Conservation (phyloP, 805 yeast genomes). For the Dipodascus albidus region DNA sequence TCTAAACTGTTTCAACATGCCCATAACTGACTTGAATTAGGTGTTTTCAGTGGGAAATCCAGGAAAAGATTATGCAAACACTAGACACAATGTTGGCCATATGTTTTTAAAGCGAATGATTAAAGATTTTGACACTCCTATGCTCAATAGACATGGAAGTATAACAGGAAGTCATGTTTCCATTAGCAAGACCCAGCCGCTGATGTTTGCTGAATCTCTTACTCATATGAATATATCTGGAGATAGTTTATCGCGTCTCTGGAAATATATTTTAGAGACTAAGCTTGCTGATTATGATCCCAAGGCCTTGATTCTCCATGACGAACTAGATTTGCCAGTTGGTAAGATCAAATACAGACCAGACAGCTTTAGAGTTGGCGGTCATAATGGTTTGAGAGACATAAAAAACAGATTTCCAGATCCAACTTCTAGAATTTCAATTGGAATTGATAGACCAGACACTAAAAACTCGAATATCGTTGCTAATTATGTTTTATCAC, state of each 20-base stretch:
- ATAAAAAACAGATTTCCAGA: conserved; percentile 36
- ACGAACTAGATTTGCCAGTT: conserved; percentile 55
- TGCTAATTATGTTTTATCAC: conserved; percentile 25
- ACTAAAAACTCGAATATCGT: conserved; percentile 34
- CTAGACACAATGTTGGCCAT: conserved; percentile 78
- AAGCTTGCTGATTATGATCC: conserved; percentile 22
- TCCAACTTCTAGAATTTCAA: conserved; percentile 50
- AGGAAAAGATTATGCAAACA: conserved; percentile 42
- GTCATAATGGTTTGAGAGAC: conserved; percentile 75
- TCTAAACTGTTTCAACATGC: neutral
- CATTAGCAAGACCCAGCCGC: conserved; percentile 10
- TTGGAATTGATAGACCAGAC: conserved; percentile 69
- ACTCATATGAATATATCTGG: conserved; percentile 69
- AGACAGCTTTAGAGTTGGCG: conserved; percentile 54
- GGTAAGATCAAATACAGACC: conserved; percentile 57
- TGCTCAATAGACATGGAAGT: neutral
- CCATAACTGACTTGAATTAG: neutral
- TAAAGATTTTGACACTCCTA: conserved; percentile 10
- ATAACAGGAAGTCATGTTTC: conserved; percentile 20
- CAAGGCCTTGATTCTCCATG: conserved; percentile 55
- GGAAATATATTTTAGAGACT: neutral
- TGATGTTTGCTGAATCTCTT: conserved; percentile 40
- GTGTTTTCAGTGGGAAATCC: conserved; percentile 64
- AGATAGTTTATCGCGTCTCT: conserved; percentile 36
- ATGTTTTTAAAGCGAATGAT: conserved; percentile 30